These are phyloP conservation scores for Vigna radiata DNA, from an alignment of 306 rosid genomes.

Conservation along the genomic window DNA sequence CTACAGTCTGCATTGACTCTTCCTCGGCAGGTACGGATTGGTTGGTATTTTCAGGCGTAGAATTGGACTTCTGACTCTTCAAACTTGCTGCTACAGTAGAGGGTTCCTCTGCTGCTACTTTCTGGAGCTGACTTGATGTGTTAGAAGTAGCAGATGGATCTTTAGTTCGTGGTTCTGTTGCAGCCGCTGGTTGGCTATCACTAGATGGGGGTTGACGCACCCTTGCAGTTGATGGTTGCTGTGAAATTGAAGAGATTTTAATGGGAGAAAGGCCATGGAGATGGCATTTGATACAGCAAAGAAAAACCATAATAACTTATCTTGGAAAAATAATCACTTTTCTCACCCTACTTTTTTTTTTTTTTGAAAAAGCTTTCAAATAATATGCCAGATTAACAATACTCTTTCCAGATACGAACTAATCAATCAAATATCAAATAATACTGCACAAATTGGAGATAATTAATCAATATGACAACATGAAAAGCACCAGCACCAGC, in stretches of 20 bases:
- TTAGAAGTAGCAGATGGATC: slow-evolving; percentile 53
- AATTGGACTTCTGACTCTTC: slow-evolving; percentile 46
- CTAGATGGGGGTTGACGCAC: slow-evolving; percentile 52
- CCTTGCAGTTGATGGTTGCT: slow-evolving; percentile 60
- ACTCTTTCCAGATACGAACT: neutral
- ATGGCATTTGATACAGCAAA: slow-evolving; percentile 32
- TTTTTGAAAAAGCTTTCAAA: neutral
- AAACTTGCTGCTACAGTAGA: slow-evolving; percentile 42
- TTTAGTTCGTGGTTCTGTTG: slow-evolving; percentile 50
- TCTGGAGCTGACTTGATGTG: slow-evolving; percentile 55
- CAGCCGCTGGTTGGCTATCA: slow-evolving; percentile 48
- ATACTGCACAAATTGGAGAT: neutral
- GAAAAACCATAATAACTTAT: slow-evolving; percentile 9
- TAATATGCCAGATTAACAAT: neutral
- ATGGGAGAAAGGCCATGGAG: slow-evolving; percentile 7
- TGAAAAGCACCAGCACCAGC: neutral
- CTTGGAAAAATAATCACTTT: neutral
- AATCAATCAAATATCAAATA: slow-evolving; percentile 1
- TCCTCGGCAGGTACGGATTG: slow-evolving; percentile 47
- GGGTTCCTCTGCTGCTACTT: slow-evolving; percentile 60
- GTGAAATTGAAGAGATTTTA: slow-evolving; percentile 34
- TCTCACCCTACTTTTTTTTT: neutral
- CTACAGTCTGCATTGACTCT: slow-evolving; percentile 53
- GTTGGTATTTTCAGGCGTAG: slow-evolving; percentile 47
- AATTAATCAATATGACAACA: slow-evolving; percentile 1